Conservation (phyloP, 148 eudicot genomes). For the Rheum nobile region DNA sequence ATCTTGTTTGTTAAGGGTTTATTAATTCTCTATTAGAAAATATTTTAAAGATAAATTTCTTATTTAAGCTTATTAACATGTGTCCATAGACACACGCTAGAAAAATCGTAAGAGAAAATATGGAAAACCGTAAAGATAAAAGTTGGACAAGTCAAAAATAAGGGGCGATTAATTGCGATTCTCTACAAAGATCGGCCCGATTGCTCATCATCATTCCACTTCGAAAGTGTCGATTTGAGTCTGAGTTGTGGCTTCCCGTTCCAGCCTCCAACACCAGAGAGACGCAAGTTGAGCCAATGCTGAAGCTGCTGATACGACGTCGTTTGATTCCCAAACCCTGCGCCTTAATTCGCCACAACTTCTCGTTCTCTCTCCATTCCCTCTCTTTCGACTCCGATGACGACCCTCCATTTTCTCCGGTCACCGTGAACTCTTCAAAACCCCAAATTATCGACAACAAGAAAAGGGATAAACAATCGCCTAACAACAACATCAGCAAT, state of each 20-base stretch:
- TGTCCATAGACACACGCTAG: no score
- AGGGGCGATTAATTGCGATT: no score
- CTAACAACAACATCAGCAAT: constrained; percentile 11
- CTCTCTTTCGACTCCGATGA: constrained; percentile 27
- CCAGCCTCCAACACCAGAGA: background rate
- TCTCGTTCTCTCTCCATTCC: constrained; percentile 12
- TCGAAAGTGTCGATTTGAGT: background rate
- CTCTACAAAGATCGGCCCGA: no score
- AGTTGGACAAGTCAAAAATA: no score
- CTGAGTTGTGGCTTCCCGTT: background rate
- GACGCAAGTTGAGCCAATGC: constrained; percentile 19
- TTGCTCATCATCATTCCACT: no score
- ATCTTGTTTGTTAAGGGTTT: no score
- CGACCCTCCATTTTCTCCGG: constrained; percentile 75
- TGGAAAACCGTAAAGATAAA: no score
- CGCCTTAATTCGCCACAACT: constrained; percentile 5
- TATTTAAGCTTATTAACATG: no score
- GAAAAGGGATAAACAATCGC: background rate
- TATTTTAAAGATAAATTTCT: no score
- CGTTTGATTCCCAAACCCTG: constrained; percentile 11
- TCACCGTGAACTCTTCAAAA: constrained; percentile 22
- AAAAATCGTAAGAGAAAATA: no score
- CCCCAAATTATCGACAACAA: background rate
- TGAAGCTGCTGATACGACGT: constrained; percentile 27
- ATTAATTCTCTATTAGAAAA: no score